Percentiles rank a stretch among this genome's conserved stretches.
Evolutionary conservation across 345 rosid species (phyloP).

Genomic region (Bruguiera gymnorhiza): DNA sequence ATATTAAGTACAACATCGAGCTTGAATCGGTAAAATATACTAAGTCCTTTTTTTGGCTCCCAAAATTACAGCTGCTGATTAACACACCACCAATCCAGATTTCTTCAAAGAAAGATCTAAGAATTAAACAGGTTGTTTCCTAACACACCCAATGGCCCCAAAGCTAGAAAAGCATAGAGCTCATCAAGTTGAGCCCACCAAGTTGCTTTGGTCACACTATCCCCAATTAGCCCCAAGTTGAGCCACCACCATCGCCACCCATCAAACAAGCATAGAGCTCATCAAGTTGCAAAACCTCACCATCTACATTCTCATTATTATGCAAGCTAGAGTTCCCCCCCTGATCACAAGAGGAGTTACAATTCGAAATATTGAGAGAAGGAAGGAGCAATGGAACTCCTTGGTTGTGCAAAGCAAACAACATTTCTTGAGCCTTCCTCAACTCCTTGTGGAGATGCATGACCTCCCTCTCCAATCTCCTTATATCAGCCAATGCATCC

Average conservation of each 20-base stretch:
- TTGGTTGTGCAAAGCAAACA: conserved; percentile 27
- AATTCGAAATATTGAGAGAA: conserved; percentile 21
- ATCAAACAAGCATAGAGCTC: conserved; percentile 70
- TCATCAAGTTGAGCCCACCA: too few species aligned
- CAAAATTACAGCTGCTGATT: too few species aligned
- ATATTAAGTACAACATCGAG: too few species aligned
- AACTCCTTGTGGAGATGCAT: conserved; percentile 64
- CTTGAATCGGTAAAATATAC: too few species aligned
- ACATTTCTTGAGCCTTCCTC: conserved; percentile 42
- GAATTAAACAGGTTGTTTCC: too few species aligned
- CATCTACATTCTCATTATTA: conserved; percentile 14
- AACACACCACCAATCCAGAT: too few species aligned
- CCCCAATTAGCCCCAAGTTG: conserved; percentile 36
- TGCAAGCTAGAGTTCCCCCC: conserved; percentile 33
- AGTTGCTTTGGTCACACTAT: too few species aligned
- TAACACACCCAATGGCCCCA: too few species aligned
- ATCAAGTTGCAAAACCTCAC: conserved; percentile 47
- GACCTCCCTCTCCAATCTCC: conserved; percentile 59
- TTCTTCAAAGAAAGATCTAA: too few species aligned
- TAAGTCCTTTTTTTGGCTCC: too few species aligned
- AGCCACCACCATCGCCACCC: conserved; percentile 31
- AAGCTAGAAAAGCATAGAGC: too few species aligned
- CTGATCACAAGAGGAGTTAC: conserved; percentile 37
- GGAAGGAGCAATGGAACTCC: background rate
- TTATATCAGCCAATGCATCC: conserved; percentile 48